Base-by-base conservation (phyloP, 176 grass and related monocot species). In the Oropetium thomaeum region DNA sequence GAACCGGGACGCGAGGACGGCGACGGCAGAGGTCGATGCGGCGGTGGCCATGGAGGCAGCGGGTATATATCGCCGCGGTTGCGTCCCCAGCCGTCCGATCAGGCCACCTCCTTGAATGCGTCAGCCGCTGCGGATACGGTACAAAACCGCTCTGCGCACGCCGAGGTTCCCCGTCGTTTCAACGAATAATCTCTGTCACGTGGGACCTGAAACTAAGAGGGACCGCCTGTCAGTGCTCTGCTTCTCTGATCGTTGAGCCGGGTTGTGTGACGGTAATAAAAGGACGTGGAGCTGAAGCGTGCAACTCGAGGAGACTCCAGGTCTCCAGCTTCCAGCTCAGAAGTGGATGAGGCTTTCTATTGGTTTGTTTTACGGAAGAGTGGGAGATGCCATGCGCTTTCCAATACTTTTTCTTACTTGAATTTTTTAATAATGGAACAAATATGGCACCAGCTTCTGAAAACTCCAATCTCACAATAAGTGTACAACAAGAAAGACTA, bases 61-160 rank as follows among this genome's bases (percentile, higher is more conserved):
- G 8, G 82, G 43, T 92, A 92, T 92, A 85, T 92, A 92, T 71
- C 32, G 61, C 28, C 63, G 33, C 8, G 53, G 79, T 80, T 41
- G 76, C 71, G 67, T 75, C 71, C 23, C 13, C 82, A 74, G 85
- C 63, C 87, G 81, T 85, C 82, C 67, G 82, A 76, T 85, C 58
- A 31, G 9, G 57, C 45, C 28, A 22, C 66, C 28, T 57, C 78
- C 72, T 79, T 60, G 27, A 52, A 71, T 64, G 85, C 85, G 81
- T 91, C 82, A 86, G 67, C 65, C 40, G 0, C 75, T 51, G 1
- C 67, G 55, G 40, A 79, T 79, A 79, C 73, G 85, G 42, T 16
- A 64, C 41, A 1, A 2, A 27, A 29, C 32, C 0, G 33, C 65
- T 71, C 4, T 29, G 45, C 58, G 2, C 62, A 67, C 76, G 5